phyloP scores from a whole-genome alignment of 2,329 filamentous ascomycete species.

The Fusarium marasasianum region DNA sequence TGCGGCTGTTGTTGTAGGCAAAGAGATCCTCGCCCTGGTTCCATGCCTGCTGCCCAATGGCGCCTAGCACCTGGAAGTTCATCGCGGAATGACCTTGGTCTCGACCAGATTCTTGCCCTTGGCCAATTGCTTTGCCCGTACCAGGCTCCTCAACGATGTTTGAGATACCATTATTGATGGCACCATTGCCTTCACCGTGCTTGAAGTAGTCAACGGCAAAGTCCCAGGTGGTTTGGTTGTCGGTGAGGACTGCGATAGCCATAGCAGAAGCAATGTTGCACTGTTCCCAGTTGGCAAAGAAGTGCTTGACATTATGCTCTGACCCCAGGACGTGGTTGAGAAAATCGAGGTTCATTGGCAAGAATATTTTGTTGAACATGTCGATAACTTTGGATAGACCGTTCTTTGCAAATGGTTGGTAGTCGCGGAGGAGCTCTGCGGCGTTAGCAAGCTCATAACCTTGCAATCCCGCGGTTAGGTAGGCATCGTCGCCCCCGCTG shows the following conservation, averaged over 20 bases:
- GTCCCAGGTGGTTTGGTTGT: conserved; percentile 12
- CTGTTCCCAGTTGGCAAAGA: conserved; percentile 25
- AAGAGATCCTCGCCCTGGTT: conserved; percentile 27
- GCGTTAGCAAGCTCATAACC: conserved; percentile 59
- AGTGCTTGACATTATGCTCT: conserved; percentile 8
- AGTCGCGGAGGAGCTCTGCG: conserved; percentile 52
- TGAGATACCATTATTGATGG: conserved; percentile 7
- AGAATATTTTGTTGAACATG: neutral
- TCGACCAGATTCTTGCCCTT: conserved; percentile 27
- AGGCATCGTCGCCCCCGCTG: neutral
- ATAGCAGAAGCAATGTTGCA: conserved; percentile 22
- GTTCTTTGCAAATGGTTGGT: conserved; percentile 20
- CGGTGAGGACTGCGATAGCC: conserved; percentile 14
- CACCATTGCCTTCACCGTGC: conserved; percentile 4
- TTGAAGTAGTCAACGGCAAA: conserved; percentile 24
- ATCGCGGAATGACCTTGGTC: conserved; percentile 25
- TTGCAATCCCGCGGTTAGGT: conserved; percentile 54
- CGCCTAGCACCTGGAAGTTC: conserved; percentile 9
- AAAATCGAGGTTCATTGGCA: conserved; percentile 3
- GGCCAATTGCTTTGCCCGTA: conserved; percentile 5
- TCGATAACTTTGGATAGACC: neutral
- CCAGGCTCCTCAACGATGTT: conserved; percentile 11
- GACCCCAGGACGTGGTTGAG: neutral
- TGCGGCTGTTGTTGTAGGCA: conserved; percentile 27
- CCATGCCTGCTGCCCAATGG: conserved; percentile 21